phyloP scores from a whole-genome alignment of 176 grass and related monocot species.

The Oryza meridionalis region DNA sequence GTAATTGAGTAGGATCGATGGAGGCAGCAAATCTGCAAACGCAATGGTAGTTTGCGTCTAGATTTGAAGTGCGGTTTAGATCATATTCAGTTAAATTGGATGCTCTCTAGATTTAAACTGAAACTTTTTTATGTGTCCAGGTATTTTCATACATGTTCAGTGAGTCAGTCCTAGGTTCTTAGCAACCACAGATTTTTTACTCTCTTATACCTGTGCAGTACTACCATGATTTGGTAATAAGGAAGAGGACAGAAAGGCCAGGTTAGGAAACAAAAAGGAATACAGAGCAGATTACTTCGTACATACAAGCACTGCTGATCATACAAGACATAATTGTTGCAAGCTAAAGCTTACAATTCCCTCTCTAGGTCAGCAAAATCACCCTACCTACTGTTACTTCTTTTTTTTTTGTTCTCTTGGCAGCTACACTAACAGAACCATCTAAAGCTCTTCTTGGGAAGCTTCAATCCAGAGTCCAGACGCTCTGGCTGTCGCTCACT shows the following conservation, averaged over 20 bases:
- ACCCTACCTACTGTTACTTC: constrained; percentile 36
- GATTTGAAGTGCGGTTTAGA: neutral
- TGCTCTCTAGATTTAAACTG: neutral
- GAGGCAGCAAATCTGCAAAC: too few relatives aligned
- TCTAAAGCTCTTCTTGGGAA: constrained; percentile 26
- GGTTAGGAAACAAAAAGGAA: neutral
- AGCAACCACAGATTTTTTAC: neutral
- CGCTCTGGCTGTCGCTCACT: constrained; percentile 14
- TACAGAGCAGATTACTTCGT: neutral
- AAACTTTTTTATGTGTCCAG: neutral
- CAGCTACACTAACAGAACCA: constrained; percentile 34
- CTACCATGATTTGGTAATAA: neutral
- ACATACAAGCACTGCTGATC: constrained; percentile 30
- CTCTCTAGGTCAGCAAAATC: constrained; percentile 50
- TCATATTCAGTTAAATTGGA: neutral
- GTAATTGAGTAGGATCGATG: too few relatives aligned
- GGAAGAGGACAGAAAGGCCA: neutral
- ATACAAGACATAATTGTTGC: constrained; percentile 37
- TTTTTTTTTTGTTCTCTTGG: neutral
- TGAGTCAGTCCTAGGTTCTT: neutral
- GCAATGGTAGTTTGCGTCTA: too few relatives aligned
- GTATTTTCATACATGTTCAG: neutral
- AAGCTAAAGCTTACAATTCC: constrained; percentile 36
- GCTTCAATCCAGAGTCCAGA: constrained; percentile 16
- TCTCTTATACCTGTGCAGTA: too few relatives aligned